Evolutionary conservation across 768 basidiomycete species (phyloP).

Genomic region (Lactifluus subvellereus): DNA sequence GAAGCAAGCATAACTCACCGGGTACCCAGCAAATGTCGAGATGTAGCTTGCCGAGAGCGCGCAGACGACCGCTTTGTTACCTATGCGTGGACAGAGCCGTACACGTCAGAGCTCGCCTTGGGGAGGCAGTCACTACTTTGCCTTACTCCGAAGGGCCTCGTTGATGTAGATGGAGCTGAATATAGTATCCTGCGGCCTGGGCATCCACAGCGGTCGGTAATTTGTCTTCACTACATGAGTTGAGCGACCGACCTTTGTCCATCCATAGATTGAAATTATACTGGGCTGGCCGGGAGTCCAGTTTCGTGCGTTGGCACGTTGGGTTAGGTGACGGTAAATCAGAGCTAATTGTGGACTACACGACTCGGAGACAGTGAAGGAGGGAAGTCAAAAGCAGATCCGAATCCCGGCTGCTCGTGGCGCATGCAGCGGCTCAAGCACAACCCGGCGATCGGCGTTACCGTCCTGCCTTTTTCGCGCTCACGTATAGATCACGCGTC

Average conservation of each 20-base stretch:
- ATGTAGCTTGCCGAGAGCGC: conserved; percentile 89
- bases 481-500: background rate
- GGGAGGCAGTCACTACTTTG: background rate
- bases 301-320: conserved; percentile 65
- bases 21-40: conserved; percentile 90
- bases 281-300: conserved; percentile 63
- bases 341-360: conserved; percentile 17
- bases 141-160: conserved; percentile 23
- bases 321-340: conserved; percentile 11
- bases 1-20: conserved; percentile 38
- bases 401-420: conserved; percentile 5
- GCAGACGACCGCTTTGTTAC: conserved; percentile 82
- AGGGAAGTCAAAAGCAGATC: conserved; percentile 10
- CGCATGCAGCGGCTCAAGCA: background rate
- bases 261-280: conserved; percentile 44
- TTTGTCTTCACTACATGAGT: background rate
- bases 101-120: conserved; percentile 17
- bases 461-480: conserved; percentile 14
- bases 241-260: conserved; percentile 24
- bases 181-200: conserved; percentile 19
- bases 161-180: conserved; percentile 24
- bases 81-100: conserved; percentile 35
- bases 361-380: conserved; percentile 20
- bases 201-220: background rate
- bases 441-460: conserved; percentile 8